A percentile compares a stretch with the other conserved stretches of the same genome.
These are phyloP conservation scores for Ligustrum vulgare DNA, from an alignment of 257 asterid species.

Conservation along the genomic window DNA sequence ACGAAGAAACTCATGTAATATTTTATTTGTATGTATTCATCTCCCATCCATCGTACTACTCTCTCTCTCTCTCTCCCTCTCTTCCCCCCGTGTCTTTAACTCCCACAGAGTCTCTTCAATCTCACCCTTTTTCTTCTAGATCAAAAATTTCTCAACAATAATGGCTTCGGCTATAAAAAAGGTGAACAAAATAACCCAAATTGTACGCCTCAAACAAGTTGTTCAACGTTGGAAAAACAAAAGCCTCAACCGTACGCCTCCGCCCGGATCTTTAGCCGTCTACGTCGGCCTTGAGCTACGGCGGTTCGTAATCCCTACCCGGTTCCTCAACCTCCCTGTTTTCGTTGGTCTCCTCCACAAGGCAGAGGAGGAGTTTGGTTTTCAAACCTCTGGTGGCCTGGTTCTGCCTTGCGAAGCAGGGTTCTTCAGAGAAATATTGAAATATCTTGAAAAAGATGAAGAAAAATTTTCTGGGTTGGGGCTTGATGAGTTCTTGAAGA, in stretches of 20 bases:
- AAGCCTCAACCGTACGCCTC: conserved; percentile 37
- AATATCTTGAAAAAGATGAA: conserved; percentile 48
- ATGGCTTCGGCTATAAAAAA: conserved; percentile 55
- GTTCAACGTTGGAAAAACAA: conserved; percentile 56
- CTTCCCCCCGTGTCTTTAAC: neutral
- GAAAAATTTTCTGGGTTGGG: conserved; percentile 36
- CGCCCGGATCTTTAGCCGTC: conserved; percentile 19
- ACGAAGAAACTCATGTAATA: too few species aligned
- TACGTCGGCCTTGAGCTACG: conserved; percentile 28
- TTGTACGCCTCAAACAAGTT: conserved; percentile 52
- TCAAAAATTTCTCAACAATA: conserved; percentile 16
- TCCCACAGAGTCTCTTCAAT: neutral
- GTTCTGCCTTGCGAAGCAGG: conserved; percentile 57
- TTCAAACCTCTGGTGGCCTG: conserved; percentile 52
- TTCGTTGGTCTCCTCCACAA: conserved; percentile 55
- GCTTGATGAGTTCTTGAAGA: conserved; percentile 43
- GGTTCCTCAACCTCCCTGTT: conserved; percentile 57
- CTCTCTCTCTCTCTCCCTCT: too few species aligned
- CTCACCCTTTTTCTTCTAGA: conserved; percentile 2
- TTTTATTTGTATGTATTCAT: too few species aligned
- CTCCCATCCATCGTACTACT: too few species aligned
- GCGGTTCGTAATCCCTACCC: conserved; percentile 23
- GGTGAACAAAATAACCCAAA: conserved; percentile 43
- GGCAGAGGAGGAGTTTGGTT: conserved; percentile 80
- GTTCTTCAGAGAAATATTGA: conserved; percentile 40